These are phyloP conservation scores for Telopea speciosissima DNA, from an alignment of 177 flowering plant genomes.

Conservation along the genomic window DNA sequence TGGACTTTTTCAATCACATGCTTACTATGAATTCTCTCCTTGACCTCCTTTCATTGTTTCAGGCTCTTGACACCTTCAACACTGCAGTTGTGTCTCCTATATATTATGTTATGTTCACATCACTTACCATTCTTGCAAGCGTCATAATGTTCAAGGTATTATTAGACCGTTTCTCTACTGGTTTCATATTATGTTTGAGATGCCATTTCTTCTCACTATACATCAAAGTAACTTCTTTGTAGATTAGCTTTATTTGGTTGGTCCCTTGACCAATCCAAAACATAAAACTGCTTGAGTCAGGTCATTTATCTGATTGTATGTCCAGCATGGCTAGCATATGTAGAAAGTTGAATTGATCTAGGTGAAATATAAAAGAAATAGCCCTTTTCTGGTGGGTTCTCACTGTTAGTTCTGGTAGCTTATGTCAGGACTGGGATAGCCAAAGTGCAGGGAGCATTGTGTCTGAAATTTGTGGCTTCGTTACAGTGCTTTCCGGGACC, in stretches of 20 bases:
- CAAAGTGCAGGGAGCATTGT: constrained; percentile 51
- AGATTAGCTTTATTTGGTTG: neutral
- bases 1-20: neutral
- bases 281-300: neutral
- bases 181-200: constrained; percentile 1
- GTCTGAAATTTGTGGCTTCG: constrained; percentile 78
- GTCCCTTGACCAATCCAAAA: neutral
- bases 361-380: neutral
- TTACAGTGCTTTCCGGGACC: constrained; percentile 74
- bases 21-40: neutral
- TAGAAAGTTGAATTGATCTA: neutral
- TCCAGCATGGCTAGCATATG: neutral
- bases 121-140: constrained; percentile 85
- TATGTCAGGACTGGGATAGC: constrained; percentile 75
- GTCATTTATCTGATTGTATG: neutral
- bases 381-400: neutral
- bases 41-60: constrained; percentile 16
- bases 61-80: constrained; percentile 93
- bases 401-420: neutral
- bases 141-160: constrained; percentile 90
- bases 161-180: neutral
- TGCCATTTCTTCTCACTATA: neutral
- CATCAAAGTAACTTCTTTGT: neutral
- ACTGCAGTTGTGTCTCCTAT: constrained; percentile 85
- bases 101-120: constrained; percentile 84